phyloP scores from a whole-genome alignment of 1,284 basidiomycete species.

The Apiotrichum gamsii region DNA sequence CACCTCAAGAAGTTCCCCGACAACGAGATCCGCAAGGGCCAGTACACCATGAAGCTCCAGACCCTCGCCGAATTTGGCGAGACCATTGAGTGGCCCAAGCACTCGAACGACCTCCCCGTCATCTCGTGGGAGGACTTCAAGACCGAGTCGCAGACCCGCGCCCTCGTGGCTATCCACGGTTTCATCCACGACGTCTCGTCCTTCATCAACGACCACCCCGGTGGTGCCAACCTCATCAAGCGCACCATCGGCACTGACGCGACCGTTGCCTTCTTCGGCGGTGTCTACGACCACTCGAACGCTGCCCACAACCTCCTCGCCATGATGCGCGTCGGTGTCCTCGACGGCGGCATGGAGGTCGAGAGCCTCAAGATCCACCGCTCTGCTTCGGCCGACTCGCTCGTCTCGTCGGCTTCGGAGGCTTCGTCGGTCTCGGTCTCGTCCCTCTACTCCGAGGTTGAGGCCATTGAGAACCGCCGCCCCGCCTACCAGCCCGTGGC shows the following conservation, averaged over 20 bases:
- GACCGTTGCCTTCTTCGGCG: slow-evolving; percentile 88
- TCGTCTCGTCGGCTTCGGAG: slow-evolving; percentile 32
- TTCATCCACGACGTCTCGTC: slow-evolving; percentile 83
- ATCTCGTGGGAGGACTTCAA: slow-evolving; percentile 75
- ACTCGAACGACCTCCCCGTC: slow-evolving; percentile 62
- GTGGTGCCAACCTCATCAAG: slow-evolving; percentile 61
- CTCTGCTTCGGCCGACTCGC: slow-evolving; percentile 10
- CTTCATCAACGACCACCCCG: slow-evolving; percentile 89
- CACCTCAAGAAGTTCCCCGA: slow-evolving; percentile 90
- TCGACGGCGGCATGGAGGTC: slow-evolving; percentile 69
- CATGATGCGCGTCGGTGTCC: slow-evolving; percentile 83
- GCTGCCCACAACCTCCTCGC: slow-evolving; percentile 72
- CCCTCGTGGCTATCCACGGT: slow-evolving; percentile 73
- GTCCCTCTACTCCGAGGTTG: slow-evolving; percentile 27
- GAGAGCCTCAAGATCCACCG: slow-evolving; percentile 48
- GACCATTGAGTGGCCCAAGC: slow-evolving; percentile 63
- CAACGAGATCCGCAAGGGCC: slow-evolving; percentile 86
- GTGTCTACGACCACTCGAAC: slow-evolving; percentile 88
- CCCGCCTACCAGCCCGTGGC: slow-evolving; percentile 41
- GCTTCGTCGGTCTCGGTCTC: slow-evolving; percentile 35
- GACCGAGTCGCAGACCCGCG: slow-evolving; percentile 66
- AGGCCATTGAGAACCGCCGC: slow-evolving; percentile 15
- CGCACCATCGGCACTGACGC: slow-evolving; percentile 71
- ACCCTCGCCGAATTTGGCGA: slow-evolving; percentile 66
- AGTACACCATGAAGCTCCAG: slow-evolving; percentile 88